A percentile compares a stretch with the other conserved stretches of the same genome.
These are phyloP conservation scores for Aspergillus cavernicola DNA, from an alignment of 495 filamentous ascomycete genomes.

Conservation along the genomic window DNA sequence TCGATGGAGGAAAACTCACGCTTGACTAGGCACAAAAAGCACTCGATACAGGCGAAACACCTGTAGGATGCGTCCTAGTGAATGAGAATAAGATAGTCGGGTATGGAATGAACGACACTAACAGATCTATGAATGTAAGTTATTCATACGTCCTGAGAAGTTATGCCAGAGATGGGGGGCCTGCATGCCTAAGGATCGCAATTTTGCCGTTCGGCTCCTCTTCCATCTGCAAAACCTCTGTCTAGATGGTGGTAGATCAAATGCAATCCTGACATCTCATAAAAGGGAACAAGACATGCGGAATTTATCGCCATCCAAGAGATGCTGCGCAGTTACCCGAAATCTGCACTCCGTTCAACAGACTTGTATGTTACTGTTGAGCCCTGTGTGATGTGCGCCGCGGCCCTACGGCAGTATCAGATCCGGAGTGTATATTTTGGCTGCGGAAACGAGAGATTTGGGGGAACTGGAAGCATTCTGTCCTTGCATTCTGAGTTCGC, in stretches of 20 bases:
- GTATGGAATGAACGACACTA: slow-evolving; percentile 92
- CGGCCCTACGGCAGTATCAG: slow-evolving; percentile 77
- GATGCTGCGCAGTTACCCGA: slow-evolving; percentile 54
- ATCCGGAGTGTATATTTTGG: slow-evolving; percentile 88
- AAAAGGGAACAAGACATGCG: slow-evolving; percentile 84
- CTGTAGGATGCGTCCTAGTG: slow-evolving; percentile 93
- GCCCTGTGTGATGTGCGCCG: slow-evolving; percentile 97
- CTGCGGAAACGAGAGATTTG: slow-evolving; percentile 94
- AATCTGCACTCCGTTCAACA: slow-evolving; percentile 61
- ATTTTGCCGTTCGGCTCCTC: not conserved
- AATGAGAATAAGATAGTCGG: slow-evolving; percentile 70
- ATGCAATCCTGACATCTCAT: slow-evolving; percentile 1
- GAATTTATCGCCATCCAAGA: slow-evolving; percentile 81
- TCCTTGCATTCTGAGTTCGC: slow-evolving; percentile 72
- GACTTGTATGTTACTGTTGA: slow-evolving; percentile 95
- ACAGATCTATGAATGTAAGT: slow-evolving; percentile 70
- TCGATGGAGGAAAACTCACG: slow-evolving; percentile 6
- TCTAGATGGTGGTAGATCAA: not conserved
- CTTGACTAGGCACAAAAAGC: slow-evolving; percentile 67
- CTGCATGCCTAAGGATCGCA: no score
- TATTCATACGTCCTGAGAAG: not conserved
- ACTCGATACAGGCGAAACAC: slow-evolving; percentile 80
- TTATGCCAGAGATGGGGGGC: no score
- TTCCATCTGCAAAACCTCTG: not conserved
- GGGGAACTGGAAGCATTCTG: slow-evolving; percentile 89